Conservation (phyloP, 768 basidiomycete species). For the Boletus rex-veris region DNA sequence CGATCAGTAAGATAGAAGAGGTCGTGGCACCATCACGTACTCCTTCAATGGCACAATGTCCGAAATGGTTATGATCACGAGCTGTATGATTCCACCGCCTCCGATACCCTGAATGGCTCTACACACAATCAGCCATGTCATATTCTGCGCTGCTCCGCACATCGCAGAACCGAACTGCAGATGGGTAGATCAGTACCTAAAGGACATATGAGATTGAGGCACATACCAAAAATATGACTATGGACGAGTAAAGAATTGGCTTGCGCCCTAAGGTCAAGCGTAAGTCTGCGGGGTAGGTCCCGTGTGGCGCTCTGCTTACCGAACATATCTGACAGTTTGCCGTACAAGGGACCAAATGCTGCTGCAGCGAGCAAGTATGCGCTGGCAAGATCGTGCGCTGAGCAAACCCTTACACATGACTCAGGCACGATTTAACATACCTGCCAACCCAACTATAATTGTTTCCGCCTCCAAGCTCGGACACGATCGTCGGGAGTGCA, state of each 20-base stretch:
- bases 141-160: constrained; percentile 76
- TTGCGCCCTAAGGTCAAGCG: constrained; percentile 52
- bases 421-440: constrained; percentile 31
- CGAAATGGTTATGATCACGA: constrained; percentile 74
- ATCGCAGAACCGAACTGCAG: constrained; percentile 70
- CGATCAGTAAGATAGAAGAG: constrained; percentile 13
- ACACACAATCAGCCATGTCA: constrained; percentile 73
- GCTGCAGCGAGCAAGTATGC: constrained; percentile 72
- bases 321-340: constrained; percentile 68
- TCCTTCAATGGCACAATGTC: constrained; percentile 82
- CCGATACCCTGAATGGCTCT: constrained; percentile 84
- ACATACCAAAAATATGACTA: constrained; percentile 64
- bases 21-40: constrained; percentile 37
- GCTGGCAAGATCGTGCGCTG: constrained; percentile 34
- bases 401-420: neutral
- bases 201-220: neutral
- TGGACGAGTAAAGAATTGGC: constrained; percentile 62
- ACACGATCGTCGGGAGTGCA: constrained; percentile 72
- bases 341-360: constrained; percentile 68
- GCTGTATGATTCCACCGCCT: constrained; percentile 74
- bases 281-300: neutral
- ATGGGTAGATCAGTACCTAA: neutral
- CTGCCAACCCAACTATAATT: constrained; percentile 74
- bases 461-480: constrained; percentile 57
- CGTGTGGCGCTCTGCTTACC: constrained; percentile 19